phyloP scores from a whole-genome alignment of 108 stramenopile genomes.

The Stephanodiscus triporus region DNA sequence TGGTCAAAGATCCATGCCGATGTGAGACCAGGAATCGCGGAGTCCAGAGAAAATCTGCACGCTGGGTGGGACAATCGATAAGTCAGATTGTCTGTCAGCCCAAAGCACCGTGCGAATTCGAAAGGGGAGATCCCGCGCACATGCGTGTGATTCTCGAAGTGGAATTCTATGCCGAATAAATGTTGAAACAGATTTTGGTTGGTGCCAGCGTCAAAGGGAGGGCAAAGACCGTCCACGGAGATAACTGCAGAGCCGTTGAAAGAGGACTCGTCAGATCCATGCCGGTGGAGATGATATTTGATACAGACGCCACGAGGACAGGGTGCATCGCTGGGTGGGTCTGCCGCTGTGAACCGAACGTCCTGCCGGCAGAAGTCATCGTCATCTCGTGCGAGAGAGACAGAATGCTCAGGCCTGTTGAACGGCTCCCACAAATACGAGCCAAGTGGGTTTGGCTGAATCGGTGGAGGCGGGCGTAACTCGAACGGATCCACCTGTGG shows the following conservation, averaged over 20 bases:
- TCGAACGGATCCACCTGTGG: too few relatives aligned
- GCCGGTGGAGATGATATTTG: too few relatives aligned
- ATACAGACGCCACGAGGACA: too few relatives aligned
- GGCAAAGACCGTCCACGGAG: not conserved
- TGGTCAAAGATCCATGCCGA: constrained; percentile 9
- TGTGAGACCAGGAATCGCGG: not conserved
- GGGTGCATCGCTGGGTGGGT: too few relatives aligned
- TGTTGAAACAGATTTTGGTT: constrained; percentile 1
- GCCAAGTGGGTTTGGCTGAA: too few relatives aligned
- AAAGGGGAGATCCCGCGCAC: constrained; percentile 1
- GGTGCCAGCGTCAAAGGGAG: not conserved
- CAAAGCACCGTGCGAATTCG: constrained; percentile 16
- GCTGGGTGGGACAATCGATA: not conserved
- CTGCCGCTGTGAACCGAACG: too few relatives aligned
- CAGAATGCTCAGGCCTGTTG: too few relatives aligned
- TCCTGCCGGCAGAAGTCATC: too few relatives aligned
- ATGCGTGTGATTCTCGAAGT: not conserved
- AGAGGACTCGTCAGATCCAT: too few relatives aligned
- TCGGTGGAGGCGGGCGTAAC: too few relatives aligned
- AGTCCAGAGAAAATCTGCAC: not conserved
- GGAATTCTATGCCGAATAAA: constrained; percentile 10
- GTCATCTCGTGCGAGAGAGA: too few relatives aligned
- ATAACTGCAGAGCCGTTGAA: constrained; percentile 6
- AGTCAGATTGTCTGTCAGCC: not conserved
- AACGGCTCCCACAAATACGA: too few relatives aligned